These are phyloP conservation scores for Ophiostoma montium DNA, from an alignment of 2,329 filamentous ascomycete genomes.

Conservation along the genomic window DNA sequence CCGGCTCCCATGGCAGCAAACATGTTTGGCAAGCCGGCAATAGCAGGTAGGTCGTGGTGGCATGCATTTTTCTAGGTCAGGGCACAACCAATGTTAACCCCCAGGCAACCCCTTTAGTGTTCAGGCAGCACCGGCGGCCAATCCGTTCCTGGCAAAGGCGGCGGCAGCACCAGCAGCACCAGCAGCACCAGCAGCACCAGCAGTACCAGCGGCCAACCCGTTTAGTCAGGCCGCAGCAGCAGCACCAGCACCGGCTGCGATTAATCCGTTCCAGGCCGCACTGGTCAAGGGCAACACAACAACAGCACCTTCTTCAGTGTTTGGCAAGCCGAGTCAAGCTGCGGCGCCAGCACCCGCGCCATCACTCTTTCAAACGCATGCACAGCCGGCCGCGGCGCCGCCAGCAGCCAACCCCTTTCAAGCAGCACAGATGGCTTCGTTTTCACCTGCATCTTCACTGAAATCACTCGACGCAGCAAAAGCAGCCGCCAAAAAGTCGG, in stretches of 20 bases:
- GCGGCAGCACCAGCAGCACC: background rate
- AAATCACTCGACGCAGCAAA: background rate
- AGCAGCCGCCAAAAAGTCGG: conserved; percentile 4
- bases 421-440: background rate
- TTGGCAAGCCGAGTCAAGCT: conserved; percentile 3
- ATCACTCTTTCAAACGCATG: background rate
- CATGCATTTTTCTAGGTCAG: too few relatives aligned
- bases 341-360: background rate
- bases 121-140: background rate
- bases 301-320: background rate
- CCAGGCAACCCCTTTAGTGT: conserved; percentile 4
- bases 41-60: conserved; percentile 1
- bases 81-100: too few relatives aligned
- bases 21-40: conserved; percentile 1
- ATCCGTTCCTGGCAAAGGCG: conserved; percentile 3
- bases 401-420: too few relatives aligned
- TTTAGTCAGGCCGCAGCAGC: background rate
- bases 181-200: background rate
- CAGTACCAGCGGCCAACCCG: background rate
- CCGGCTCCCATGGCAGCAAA: background rate
- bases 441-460: background rate
- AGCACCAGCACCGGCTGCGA: background rate
- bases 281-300: background rate
- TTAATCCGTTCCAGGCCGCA: conserved; percentile 7
- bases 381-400: background rate